Evolutionary conservation across 2,329 filamentous ascomycete species (phyloP), one percentile per base, ranked within the genome.

Genomic region (Aspergillus latus): DNA sequence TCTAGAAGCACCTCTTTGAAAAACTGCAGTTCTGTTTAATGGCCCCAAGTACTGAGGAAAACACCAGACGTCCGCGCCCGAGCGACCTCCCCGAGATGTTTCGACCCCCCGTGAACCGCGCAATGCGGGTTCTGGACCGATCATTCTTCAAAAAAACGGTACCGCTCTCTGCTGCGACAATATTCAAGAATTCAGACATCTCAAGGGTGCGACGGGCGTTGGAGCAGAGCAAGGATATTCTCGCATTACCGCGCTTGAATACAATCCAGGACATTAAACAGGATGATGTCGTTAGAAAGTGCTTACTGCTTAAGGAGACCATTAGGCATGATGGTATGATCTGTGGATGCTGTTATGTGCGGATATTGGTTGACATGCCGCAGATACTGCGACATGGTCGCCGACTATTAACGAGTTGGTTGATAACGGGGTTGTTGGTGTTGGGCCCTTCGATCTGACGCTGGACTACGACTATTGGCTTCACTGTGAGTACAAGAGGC

Each of bases 381-480:
- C 74, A 88, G 85, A 85, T 72, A 82, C 83, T 45, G 83, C 84
- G 42, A 95, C 90, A 21, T 96, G 91, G 89, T 90, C 90, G 52
- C 69, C 84, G 4, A 83, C 81, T 39, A 74, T 97, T 46, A 82
- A 78, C 58, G 84, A 90, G 60, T 84, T 90, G 34, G 83, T 92
- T 4, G 79, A 87, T 61, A 78, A 80, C 50, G 83, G 88, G 29
- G 84, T 90, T 43, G 74, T 97, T 30, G 82, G 82, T 15, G 73
- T 97, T 34, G 78, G 92, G 1, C 88, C 90, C 1, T 97, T 88
- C 72, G 81, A 89, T 59, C 75, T 97, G 56, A 77, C 83, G 36
- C 80, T 97, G 57, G 85, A 88, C 64, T 99, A 99, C 74, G 83
- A 88, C 65, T 87, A 92, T 74, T 97, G 92, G 90, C 88, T 80